Evolutionary conservation across 257 asterid species (phyloP), one percentile per base, ranked within the genome.

Genomic region (Nicotiana tabacum): DNA sequence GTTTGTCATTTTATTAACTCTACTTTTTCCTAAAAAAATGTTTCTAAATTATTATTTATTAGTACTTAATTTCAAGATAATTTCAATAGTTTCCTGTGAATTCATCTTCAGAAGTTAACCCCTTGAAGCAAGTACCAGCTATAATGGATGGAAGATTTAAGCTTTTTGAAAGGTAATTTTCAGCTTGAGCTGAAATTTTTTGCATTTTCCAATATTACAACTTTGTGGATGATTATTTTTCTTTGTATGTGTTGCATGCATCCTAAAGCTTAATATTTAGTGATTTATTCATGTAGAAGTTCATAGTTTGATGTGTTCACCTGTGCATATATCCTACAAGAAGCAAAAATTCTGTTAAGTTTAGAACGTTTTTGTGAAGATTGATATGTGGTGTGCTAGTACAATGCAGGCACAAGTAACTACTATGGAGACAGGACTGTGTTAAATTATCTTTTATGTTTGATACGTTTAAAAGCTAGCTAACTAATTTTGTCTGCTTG

Each of bases 121-220:
- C 98, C 80, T 67, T 92, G 95, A 90, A 43, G 86, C 81, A 92
- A 90, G 92, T 96, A 55, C 99, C 99, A 15, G 98, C 97, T 13
- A 91, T 96, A 48, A 91, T 88, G 51, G 97, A 96, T 86, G 99
- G 94, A 86, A 87, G 92, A 81, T 93, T 94, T 86, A 94, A 89
- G 93, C 99, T 96, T 72, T 91, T 81, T 60, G 99, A 96, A 91
- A 94, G 98, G 99, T 94, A 72, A 79, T 37, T 30, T 13, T 48
- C 13, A 46, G 15, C 9, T 72, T 24, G 37, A 72, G 48, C 37
- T 43, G 13, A 72, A 12, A 6, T 11, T 72, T 53, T 21, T 21
- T 0, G 39, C 24, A 72, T 72, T 72, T 72, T 13, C 39, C 24
- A 24, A 18, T 72, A 48, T 72, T 3, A 24, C 61, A 72, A 46